These are phyloP conservation scores for Lichtheimia corymbifera DNA, from an alignment of 371 early-diverging fungal species.

Conservation along the genomic window DNA sequence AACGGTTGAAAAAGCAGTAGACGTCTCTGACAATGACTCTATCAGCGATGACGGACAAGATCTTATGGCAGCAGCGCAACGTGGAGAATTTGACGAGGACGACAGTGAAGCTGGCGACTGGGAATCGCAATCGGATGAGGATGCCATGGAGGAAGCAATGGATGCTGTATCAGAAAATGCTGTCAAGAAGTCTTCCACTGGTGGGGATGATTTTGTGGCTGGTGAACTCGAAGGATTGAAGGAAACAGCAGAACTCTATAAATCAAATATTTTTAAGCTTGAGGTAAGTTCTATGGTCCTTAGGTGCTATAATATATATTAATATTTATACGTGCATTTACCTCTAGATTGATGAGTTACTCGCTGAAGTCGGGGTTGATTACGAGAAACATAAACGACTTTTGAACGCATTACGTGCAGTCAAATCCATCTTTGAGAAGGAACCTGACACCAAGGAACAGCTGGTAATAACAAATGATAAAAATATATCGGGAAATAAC, in stretches of 20 bases:
- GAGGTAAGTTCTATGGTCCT: slow-evolving; percentile 48
- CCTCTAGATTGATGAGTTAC: slow-evolving; percentile 78
- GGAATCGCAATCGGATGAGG: slow-evolving; percentile 48
- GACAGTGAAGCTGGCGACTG: slow-evolving; percentile 39
- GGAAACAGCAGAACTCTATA: slow-evolving; percentile 82
- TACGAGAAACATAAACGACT: slow-evolving; percentile 69
- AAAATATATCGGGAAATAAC: not conserved
- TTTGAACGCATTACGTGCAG: slow-evolving; percentile 72
- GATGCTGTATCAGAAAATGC: slow-evolving; percentile 37
- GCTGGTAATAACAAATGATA: slow-evolving; percentile 39
- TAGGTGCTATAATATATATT: not conserved
- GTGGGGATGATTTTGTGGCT: slow-evolving; percentile 56
- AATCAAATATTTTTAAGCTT: slow-evolving; percentile 90
- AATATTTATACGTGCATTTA: not conserved
- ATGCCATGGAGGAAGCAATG: slow-evolving; percentile 41
- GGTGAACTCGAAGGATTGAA: slow-evolving; percentile 87
- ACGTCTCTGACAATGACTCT: slow-evolving; percentile 7
- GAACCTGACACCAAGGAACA: slow-evolving; percentile 50
- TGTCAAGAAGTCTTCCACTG: slow-evolving; percentile 29
- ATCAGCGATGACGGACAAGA: slow-evolving; percentile 31
- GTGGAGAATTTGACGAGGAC: slow-evolving; percentile 36
- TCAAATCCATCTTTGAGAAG: slow-evolving; percentile 57
- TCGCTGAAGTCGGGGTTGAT: slow-evolving; percentile 70
- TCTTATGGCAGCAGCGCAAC: slow-evolving; percentile 26
- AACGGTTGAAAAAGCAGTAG: not conserved